These are phyloP conservation scores for Escovopsis sp. DNA, from an alignment of 2,329 filamentous ascomycete genomes.

Conservation along the genomic window DNA sequence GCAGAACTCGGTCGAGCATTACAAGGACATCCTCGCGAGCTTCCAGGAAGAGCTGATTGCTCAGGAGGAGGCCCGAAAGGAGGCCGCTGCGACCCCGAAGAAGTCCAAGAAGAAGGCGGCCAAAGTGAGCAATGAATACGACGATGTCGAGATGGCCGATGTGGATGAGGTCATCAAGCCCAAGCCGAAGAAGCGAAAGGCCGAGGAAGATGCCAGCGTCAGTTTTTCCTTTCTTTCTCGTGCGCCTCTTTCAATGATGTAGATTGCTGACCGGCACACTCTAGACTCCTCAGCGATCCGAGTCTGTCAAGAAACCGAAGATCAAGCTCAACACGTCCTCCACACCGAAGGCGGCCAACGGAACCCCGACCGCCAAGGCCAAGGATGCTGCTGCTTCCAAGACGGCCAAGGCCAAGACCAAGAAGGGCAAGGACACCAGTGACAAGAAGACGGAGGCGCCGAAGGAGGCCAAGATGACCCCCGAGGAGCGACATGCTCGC, in stretches of 20 bases:
- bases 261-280: slow-evolving; percentile 1
- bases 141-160: slow-evolving; percentile 48
- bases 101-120: slow-evolving; percentile 34
- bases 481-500: slow-evolving; percentile 42
- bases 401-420: slow-evolving; percentile 38
- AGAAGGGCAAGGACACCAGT: slow-evolving; percentile 39
- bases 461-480: slow-evolving; percentile 43
- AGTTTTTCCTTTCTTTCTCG: slow-evolving; percentile 6
- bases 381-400: slow-evolving; percentile 41
- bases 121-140: slow-evolving; percentile 36
- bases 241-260: neutral
- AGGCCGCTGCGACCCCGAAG: slow-evolving; percentile 26
- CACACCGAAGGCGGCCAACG: slow-evolving; percentile 56
- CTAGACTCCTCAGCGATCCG: slow-evolving; percentile 42
- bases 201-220: slow-evolving; percentile 54
- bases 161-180: slow-evolving; percentile 53
- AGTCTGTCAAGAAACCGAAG: slow-evolving; percentile 54
- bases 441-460: slow-evolving; percentile 41
- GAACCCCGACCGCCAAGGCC: slow-evolving; percentile 39
- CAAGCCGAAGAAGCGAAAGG: slow-evolving; percentile 64
- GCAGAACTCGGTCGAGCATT: slow-evolving; percentile 62
- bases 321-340: slow-evolving; percentile 50
- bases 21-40: slow-evolving; percentile 64
- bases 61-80: slow-evolving; percentile 32
- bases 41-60: slow-evolving; percentile 52